Evolutionary conservation across 1,284 basidiomycete species (phyloP).

Genomic region (Puccinia polysora): DNA sequence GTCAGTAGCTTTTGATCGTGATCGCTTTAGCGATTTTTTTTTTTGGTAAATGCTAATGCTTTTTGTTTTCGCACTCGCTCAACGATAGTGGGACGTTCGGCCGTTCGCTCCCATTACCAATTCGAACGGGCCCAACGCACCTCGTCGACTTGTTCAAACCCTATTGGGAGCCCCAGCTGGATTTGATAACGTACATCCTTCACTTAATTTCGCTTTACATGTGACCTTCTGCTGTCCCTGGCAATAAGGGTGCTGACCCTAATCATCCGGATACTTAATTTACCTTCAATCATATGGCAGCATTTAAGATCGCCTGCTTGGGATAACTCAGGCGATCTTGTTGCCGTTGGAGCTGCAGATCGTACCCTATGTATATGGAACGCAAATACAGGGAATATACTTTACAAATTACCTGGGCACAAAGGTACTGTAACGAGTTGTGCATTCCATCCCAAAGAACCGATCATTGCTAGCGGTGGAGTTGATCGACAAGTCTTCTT

Average conservation of each 20-base stretch:
- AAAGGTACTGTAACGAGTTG: constrained; percentile 52
- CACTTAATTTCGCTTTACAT: constrained; percentile 49
- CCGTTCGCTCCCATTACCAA: constrained; percentile 49
- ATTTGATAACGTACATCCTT: constrained; percentile 50
- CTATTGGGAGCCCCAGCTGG: constrained; percentile 50
- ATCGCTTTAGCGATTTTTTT: neutral
- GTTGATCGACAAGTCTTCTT: constrained; percentile 32
- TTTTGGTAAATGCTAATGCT: neutral
- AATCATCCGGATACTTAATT: neutral
- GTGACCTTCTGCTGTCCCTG: neutral
- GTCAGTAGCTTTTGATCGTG: constrained; percentile 15
- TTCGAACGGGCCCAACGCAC: constrained; percentile 38
- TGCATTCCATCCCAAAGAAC: constrained; percentile 52
- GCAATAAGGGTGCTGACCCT: neutral
- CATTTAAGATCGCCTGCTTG: constrained; percentile 36
- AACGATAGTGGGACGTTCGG: constrained; percentile 51
- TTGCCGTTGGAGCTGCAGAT: constrained; percentile 38
- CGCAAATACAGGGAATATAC: constrained; percentile 43
- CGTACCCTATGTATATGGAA: constrained; percentile 38
- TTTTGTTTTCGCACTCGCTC: neutral
- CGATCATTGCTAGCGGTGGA: constrained; percentile 47
- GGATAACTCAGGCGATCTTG: constrained; percentile 32
- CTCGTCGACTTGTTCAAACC: constrained; percentile 49
- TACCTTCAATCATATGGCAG: neutral
- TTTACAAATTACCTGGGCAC: constrained; percentile 53